Evolutionary conservation across 2,329 filamentous ascomycete genomes (phyloP).

Genomic region (Colletotrichum sp.): DNA sequence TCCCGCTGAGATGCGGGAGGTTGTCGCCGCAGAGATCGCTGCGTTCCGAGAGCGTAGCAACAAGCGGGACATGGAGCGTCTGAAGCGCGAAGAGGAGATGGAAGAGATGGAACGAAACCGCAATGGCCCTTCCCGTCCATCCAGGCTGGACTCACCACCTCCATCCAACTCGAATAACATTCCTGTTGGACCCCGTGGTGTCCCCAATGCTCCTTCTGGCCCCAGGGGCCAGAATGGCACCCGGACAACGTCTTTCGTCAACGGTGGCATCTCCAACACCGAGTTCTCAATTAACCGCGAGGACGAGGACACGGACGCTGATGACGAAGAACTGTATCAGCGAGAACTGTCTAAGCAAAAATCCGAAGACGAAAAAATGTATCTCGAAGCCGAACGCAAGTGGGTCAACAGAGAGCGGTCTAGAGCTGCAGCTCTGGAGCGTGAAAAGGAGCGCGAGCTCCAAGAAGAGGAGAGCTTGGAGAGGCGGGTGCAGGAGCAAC

Average conservation of each 20-base stretch:
- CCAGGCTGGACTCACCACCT: slow-evolving; percentile 75
- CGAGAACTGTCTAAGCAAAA: slow-evolving; percentile 74
- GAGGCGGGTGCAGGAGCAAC: slow-evolving; percentile 71
- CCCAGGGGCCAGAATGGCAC: slow-evolving; percentile 69
- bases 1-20: slow-evolving; percentile 93
- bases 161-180: slow-evolving; percentile 71
- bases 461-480: slow-evolving; percentile 72
- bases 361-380: slow-evolving; percentile 79
- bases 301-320: slow-evolving; percentile 86
- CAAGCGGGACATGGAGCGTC: slow-evolving; percentile 83
- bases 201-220: slow-evolving; percentile 76
- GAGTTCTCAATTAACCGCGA: slow-evolving; percentile 65
- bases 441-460: slow-evolving; percentile 81
- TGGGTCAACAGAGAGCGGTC: slow-evolving; percentile 91
- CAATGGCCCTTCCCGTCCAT: slow-evolving; percentile 67
- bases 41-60: slow-evolving; percentile 93
- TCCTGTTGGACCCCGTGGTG: slow-evolving; percentile 74
- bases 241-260: slow-evolving; percentile 76
- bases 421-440: slow-evolving; percentile 81
- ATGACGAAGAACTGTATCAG: slow-evolving; percentile 83
- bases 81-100: slow-evolving; percentile 89
- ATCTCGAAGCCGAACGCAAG: slow-evolving; percentile 83
- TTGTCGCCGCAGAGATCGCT: slow-evolving; percentile 91
- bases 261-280: slow-evolving; percentile 73
- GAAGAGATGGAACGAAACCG: slow-evolving; percentile 82